These are phyloP conservation scores for Candida boidinii DNA, from an alignment of 805 yeast species.

Conservation along the genomic window DNA sequence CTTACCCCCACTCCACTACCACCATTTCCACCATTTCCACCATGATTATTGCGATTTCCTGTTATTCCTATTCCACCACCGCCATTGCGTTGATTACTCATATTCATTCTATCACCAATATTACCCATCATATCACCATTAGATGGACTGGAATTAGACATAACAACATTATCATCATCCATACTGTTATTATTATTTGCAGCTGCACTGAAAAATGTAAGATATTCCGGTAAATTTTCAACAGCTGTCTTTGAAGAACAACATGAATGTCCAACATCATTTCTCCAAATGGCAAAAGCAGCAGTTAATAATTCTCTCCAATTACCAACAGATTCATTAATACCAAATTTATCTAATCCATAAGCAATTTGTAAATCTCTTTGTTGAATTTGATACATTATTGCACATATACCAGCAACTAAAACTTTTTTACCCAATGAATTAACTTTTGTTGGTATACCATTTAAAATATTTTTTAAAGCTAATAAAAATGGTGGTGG, in stretches of 20 bases:
- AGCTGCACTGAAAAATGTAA: too few relatives aligned
- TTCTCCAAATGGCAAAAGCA: conserved; percentile 65
- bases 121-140: background rate
- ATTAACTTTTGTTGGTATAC: conserved; percentile 36
- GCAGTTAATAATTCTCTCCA: conserved; percentile 70
- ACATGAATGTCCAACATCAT: conserved; percentile 32
- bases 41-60: too few relatives aligned
- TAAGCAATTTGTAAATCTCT: conserved; percentile 52
- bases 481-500: conserved; percentile 44
- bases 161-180: too few relatives aligned
- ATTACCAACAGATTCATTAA: conserved; percentile 24
- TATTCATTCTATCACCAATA: too few relatives aligned
- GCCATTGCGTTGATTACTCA: too few relatives aligned
- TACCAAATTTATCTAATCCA: conserved; percentile 30
- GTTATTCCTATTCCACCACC: too few relatives aligned
- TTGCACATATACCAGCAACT: conserved; percentile 57
- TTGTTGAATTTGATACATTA: conserved; percentile 68
- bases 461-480: conserved; percentile 49
- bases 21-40: too few relatives aligned
- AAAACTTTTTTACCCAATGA: conserved; percentile 61
- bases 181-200: too few relatives aligned
- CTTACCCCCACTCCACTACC: too few relatives aligned
- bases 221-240: conserved; percentile 17
- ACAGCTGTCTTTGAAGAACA: conserved; percentile 26
- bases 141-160: background rate